Base-by-base conservation (phyloP, 2,329 filamentous ascomycete genomes). In the Canariomyces notabilis region DNA sequence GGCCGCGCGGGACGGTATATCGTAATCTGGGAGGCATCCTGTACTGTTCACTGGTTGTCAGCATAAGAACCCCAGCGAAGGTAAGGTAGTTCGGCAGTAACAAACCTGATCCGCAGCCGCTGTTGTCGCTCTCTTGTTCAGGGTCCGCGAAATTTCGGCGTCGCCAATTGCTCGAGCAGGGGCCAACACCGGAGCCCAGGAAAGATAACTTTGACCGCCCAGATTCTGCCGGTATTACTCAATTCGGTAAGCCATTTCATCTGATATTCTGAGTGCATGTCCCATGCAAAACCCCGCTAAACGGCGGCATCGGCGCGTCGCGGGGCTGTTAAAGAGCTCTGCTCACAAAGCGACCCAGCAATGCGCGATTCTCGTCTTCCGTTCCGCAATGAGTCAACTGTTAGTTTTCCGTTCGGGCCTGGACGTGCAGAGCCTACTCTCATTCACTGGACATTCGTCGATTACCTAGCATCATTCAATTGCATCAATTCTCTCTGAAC, bases 1-100 rank as follows among this genome's bases (percentile, higher is more conserved):
- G 42, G 48, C 54, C 54, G 31, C 57, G 51, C 23, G 51, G 45
- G 47, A 50, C 52, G 31, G 56, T 49, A 53, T 56, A 60, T 49
- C 53, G 52, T 51, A 61, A 29, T 57, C 58, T 57, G 20, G 55
- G 51, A 46, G 58, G 52, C 59, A 62, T 62, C 41, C 35, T 48
- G 23, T 15, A n/a, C n/a, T n/a, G n/a, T n/a, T n/a, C n/a, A n/a
- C n/a, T n/a, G n/a, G n/a, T n/a, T n/a, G n/a, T n/a, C n/a, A n/a
- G n/a, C n/a, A n/a, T n/a, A n/a, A n/a, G n/a, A n/a, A n/a, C n/a
- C n/a, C n/a, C n/a, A n/a, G n/a, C n/a, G n/a, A n/a, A n/a, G n/a
- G n/a, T n/a, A n/a, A n/a, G n/a, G n/a, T n/a, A n/a, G n/a, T n/a
- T n/a, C n/a, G n/a, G n/a, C n/a, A n/a, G n/a, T n/a, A n/a, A 49